phyloP scores from a whole-genome alignment of 345 rosid genomes.

The Citropsis articulata region DNA sequence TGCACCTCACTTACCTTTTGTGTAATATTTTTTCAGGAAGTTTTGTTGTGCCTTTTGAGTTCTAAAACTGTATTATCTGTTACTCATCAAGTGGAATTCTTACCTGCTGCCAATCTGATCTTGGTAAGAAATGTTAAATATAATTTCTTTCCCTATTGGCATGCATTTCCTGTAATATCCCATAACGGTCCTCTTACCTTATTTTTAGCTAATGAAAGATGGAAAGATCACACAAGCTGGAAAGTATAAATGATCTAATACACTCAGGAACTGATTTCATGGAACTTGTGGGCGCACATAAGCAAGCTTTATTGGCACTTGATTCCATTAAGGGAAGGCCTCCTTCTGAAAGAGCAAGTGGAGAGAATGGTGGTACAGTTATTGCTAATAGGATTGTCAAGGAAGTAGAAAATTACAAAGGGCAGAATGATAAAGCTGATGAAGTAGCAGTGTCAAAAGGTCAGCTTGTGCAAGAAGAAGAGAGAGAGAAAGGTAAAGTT shows the following conservation, averaged over 20 bases:
- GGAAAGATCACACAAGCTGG: conserved; percentile 75
- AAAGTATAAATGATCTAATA: conserved; percentile 57
- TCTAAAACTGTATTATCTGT: conserved; percentile 70
- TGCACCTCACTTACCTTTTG: neutral
- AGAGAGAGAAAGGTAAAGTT: conserved; percentile 79
- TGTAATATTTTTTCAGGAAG: conserved; percentile 41
- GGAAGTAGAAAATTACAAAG: conserved; percentile 23
- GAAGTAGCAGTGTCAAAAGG: conserved; percentile 38
- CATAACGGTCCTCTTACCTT: neutral
- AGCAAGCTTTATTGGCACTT: conserved; percentile 50
- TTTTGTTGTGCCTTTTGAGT: conserved; percentile 47
- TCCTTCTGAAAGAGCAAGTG: conserved; percentile 21
- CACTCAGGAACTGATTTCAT: conserved; percentile 34
- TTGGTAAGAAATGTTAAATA: conserved; percentile 43
- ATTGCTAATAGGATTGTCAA: conserved; percentile 2
- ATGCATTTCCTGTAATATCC: neutral
- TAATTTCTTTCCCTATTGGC: neutral
- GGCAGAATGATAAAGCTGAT: conserved; percentile 18
- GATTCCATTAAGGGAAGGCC: conserved; percentile 29
- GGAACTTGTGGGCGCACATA: conserved; percentile 75
- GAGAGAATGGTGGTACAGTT: conserved; percentile 16
- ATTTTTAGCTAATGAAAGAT: conserved; percentile 72
- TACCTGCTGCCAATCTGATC: conserved; percentile 70
- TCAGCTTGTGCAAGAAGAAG: conserved; percentile 82
- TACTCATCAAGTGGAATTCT: conserved; percentile 86